Base-by-base conservation (phyloP, 2,329 filamentous ascomycete genomes). In the Microdochium trichocladiopsis region DNA sequence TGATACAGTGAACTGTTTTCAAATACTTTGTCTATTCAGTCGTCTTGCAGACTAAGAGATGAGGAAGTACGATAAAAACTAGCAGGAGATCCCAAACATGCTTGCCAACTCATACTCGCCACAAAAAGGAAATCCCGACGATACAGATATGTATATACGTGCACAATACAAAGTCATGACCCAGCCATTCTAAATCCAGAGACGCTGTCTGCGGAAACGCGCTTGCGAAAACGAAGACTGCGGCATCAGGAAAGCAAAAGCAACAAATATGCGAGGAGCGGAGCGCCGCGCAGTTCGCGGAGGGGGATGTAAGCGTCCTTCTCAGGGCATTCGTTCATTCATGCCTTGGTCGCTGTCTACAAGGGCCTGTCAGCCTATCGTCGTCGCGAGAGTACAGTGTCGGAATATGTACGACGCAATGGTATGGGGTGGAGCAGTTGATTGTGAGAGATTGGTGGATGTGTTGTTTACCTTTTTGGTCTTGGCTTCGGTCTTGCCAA, bases 401-500 rank as follows among this genome's bases (percentile, higher is more conserved):
- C 14, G 33, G 14, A 11, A 37, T 11, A 8, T 33, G 14, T 33
- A 14, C 8, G 14, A 14, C 28, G 14, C 28, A 8, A 9, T 33
- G 28, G 28, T 14, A 8, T 33, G 8, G 50, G 28, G 51, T 25
- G 51, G 48, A 37, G 45, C 37, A 12, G 41, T 18, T 18, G 21
- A 4, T 37, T 47, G 18, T n/a, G 16, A 36, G 25, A 16, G 21
- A n/a, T 18, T 9, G 18, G 9, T 23, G n/a, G 31, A 6, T 10
- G 21, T 11, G 33, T 2, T 14, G 5, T 9, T 25, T 25, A 50
- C 31, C 31, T 50, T 56, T 43, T 59, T 57, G 57, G 65, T 65
- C 55, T 66, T 57, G n/a, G 52, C 45, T 52, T 57, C 55, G 52
- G 51, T 25, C 48, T 51, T 54, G 21, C 49, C 55, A 18, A 56